Base-by-base conservation (phyloP, 257 asterid species). In the Rauvolfia tetraphylla region DNA sequence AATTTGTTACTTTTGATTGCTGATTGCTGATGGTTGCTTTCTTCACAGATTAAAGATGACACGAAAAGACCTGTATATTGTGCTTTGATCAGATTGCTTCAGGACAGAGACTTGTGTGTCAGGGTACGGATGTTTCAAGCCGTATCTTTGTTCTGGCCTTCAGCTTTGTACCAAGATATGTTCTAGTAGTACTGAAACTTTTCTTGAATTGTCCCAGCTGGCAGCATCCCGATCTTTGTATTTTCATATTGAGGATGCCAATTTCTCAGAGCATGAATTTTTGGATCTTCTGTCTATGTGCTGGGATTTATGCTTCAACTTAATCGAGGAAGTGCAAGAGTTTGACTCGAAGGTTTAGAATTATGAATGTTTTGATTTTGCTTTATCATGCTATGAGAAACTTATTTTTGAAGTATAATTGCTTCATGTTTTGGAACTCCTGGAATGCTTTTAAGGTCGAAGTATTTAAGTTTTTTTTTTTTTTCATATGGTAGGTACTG, bases 161-260 rank as follows among this genome's bases (percentile, higher is more conserved):
- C 23, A 14, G 9, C 36, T 41, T 8, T 44, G 29, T 56, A 23
- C 38, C 48, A 75, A 44, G 18, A 34, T 39, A 49, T 76, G 38
- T 59, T 39, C 15, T 17, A 33, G 49, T 71, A 75, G 71, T 68
- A 17, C 39, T 75, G 54, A 65, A 44, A 62, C 53, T 78, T 67
- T 80, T 63, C 72, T 73, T 82, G 76, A n/a, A 25, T 76, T 59
- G 36, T 84, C 87, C 79, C 89, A 95, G 98, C 87, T 95, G 84
- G 96, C 98, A 39, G 97, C 99, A 76, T 83, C 91, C 72, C 90
- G 99, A 69, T 90, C 99, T 81, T 88, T 95, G 79, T 95, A 83
- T 87, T 95, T 87, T 84, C 98, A 93, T 82, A 86, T 93, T 82
- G 99, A 93, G 75, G 99, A 95, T 86, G 97, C 93, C 76, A 90